phyloP scores from a whole-genome alignment of 768 basidiomycete genomes.

The Termitomyces sp. region DNA sequence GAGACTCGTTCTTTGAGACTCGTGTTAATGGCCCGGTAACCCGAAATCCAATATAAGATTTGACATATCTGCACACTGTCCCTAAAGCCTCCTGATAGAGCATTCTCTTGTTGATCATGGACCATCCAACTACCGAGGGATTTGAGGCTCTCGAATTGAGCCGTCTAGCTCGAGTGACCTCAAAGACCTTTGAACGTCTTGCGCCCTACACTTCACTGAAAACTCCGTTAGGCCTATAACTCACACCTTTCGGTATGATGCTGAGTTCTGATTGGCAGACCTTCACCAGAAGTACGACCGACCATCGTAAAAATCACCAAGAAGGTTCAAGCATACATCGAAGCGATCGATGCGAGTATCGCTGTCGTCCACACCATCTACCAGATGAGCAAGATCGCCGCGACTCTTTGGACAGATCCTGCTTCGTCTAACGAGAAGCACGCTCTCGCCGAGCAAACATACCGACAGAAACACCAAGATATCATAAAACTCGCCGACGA shows the following conservation, averaged over 20 bases:
- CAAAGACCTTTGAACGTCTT: constrained; percentile 32
- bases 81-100: not conserved
- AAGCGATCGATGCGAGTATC: constrained; percentile 15
- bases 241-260: not conserved
- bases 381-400: constrained; percentile 12
- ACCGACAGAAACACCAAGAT: constrained; percentile 7
- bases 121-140: not conserved
- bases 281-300: constrained; percentile 15
- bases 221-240: not conserved
- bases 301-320: constrained; percentile 8
- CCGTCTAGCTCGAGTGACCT: constrained; percentile 22
- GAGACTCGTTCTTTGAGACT: not conserved
- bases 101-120: not conserved
- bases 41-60: not conserved
- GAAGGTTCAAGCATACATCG: constrained; percentile 12
- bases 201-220: constrained; percentile 26
- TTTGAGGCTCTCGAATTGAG: constrained; percentile 19
- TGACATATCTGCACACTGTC: not conserved
- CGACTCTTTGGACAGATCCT: constrained; percentile 1
- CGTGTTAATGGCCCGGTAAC: not conserved
- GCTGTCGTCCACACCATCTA: constrained; percentile 11
- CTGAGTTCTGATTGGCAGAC: not conserved
- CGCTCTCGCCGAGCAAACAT: not conserved
- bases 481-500: constrained; percentile 20
- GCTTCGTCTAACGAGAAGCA: not conserved